Base-by-base conservation (phyloP, 2,329 filamentous ascomycete genomes). In the Aspergillus sp. region DNA sequence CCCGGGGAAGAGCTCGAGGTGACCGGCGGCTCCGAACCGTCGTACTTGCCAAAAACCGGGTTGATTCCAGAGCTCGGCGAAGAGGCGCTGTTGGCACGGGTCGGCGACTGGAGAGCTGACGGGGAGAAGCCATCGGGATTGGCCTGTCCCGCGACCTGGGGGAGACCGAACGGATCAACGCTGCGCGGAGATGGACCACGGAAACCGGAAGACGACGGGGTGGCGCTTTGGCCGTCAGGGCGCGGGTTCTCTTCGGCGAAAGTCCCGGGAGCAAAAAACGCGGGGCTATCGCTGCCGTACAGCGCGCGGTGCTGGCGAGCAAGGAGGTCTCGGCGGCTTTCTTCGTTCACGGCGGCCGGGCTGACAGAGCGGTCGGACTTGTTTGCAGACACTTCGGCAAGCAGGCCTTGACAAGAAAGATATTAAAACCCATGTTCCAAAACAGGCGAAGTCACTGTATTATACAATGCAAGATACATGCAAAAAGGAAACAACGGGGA, bases 251-350 rank as follows among this genome's bases (percentile, higher is more conserved):
- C 83, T 40, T 86, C 81, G 30, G 78, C 69, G 51, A 81, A 80
- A 44, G 68, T 71, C 41, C 68, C 70, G 45, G 74, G 75, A 45
- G 80, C 78, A 54, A 80, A 77, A 57, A 85, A 81, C 32, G 73
- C 64, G 24, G 73, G 68, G 44, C 55, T 84, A 36, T 73, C 71
- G 51, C 76, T 85, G 57, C 86, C 86, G 62, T 96, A 98, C 46
- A 98, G 68, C 44, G 89, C 88, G 62, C 82, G 88, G 63, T 93
- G 86, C 67, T 96, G 91, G 55, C 89, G 88, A 49, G 88, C 84
- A 63, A 96, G 93, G 60, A 96, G 73, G 51, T 96, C 89, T 51
- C 89, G 86, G 51, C 89, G 89, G 55, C 94, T 88, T 52, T 95
- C 88, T 68, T 96, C 91, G 57, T 82, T 93, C 82, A 94, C 83